Conservation (phyloP, 306 rosid genomes). For the Quercus gilva region DNA sequence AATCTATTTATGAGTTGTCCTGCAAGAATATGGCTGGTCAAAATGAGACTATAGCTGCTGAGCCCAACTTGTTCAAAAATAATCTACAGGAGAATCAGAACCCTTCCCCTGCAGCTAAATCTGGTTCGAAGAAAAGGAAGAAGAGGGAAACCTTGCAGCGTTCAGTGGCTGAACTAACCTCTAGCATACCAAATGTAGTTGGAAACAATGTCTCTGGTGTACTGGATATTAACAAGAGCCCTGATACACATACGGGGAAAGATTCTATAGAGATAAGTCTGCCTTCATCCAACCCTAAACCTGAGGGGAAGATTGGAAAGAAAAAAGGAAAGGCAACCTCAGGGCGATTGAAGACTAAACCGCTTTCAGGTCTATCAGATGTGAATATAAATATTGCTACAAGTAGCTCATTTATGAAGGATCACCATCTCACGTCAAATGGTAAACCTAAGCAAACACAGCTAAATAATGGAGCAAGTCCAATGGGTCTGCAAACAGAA, state of each 20-base stretch:
- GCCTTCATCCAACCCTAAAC: background rate
- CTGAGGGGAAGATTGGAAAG: conserved; percentile 21
- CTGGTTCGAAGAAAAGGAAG: conserved; percentile 31
- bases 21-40: conserved; percentile 11
- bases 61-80: conserved; percentile 22
- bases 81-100: conserved; percentile 19
- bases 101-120: conserved; percentile 8
- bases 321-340: conserved; percentile 31
- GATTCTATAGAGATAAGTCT: conserved; percentile 6
- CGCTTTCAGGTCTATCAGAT: conserved; percentile 62
- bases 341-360: conserved; percentile 43
- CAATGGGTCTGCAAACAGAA: conserved; percentile 15
- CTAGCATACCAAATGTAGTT: conserved; percentile 17
- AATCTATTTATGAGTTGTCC: conserved; percentile 31
- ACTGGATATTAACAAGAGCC: conserved; percentile 21
- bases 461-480: conserved; percentile 19
- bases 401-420: conserved; percentile 21
- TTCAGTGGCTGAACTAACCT: conserved; percentile 34
- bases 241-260: conserved; percentile 7
- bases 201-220: conserved; percentile 14
- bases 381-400: conserved; percentile 33
- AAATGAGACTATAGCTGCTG: conserved; percentile 26
- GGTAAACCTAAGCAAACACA: conserved; percentile 31
- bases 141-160: conserved; percentile 16
- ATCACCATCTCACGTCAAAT: conserved; percentile 14